phyloP scores from a whole-genome alignment of 306 rosid species.

The Quercus rubra region DNA sequence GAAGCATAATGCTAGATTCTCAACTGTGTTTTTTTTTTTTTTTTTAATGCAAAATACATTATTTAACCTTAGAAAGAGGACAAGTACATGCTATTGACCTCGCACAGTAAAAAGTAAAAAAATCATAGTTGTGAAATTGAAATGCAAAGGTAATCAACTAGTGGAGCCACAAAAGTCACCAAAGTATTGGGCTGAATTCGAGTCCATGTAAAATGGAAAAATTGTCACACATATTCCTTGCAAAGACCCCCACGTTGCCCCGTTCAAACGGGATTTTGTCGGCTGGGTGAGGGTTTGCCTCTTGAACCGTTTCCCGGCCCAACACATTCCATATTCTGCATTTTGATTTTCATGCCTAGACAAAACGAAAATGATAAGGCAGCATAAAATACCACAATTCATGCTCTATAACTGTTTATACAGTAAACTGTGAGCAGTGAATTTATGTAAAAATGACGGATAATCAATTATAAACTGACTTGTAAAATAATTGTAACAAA shows the following conservation, averaged over 20 bases:
- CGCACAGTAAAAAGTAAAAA: background rate
- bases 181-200: background rate
- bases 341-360: slow-evolving; percentile 1
- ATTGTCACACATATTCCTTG: slow-evolving; percentile 24
- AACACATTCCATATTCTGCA: slow-evolving; percentile 27
- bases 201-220: slow-evolving; percentile 25
- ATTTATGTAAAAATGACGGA: fast-evolving
- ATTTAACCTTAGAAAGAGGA: too few relatives aligned
- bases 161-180: slow-evolving; percentile 53
- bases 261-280: slow-evolving; percentile 53
- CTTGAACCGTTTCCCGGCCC: slow-evolving; percentile 22
- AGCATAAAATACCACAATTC: too few relatives aligned
- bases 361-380: too few relatives aligned
- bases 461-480: too few relatives aligned
- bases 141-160: too few relatives aligned
- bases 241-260: slow-evolving; percentile 37
- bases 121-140: too few relatives aligned
- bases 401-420: fast-evolving
- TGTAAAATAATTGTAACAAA: too few relatives aligned
- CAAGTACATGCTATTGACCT: background rate
- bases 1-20: background rate
- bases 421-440: fast-evolving
- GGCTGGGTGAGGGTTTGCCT: slow-evolving; percentile 33
- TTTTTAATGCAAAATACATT: background rate
- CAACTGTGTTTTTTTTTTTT: background rate